Evolutionary conservation across 805 yeast genomes (phyloP), one percentile per base, ranked within the genome.

Genomic region (Candida ficus): DNA sequence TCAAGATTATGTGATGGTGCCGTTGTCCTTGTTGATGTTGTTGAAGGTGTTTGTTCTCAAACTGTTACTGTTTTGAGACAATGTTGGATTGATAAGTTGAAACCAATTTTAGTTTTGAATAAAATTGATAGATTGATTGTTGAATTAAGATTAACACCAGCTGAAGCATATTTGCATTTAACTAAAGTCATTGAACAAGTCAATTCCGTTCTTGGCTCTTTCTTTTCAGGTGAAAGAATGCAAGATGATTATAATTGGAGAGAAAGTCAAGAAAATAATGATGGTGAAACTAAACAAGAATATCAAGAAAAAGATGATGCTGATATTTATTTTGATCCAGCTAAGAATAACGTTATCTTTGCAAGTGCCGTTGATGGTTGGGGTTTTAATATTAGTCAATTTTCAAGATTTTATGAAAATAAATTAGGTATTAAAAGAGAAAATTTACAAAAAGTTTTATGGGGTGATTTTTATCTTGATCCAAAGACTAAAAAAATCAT

Each of bases 31-130:
- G 96, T 93, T 3, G 99, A 93, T 61, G 97, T 87, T 4, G 96
- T 93, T 2, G 99, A 93, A 64, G 99, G 99, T 20, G 98, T 93
- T 0, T 90, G 97, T 56, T 90, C 98, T 0, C 99, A 93, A 59
- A 93, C 99, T 0, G 85, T 93, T 10, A 90, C 93, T 14, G 99
- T 93, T 2, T 67, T 91, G 46, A 75, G 98, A 56, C 98, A 93
- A 61, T 86, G 95, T 37, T 93, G 98, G 97, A 77, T 83, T 5
- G 99, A 93, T 58, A 83, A 86, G 50, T 65, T 93, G 52, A 85
- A 82, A 56, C 96, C 98, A 2, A 66, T 93, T 14, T 69, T 93
- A 41, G 96, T 93, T 14, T 64, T 93, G 52, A 93, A 93, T 63
- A 93, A 93, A 61, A 80, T 93, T 42, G 99, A 93, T 61, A 71